Base-by-base conservation (phyloP, 2,329 filamentous ascomycete species). In the Arthrobotrys sinensis region DNA sequence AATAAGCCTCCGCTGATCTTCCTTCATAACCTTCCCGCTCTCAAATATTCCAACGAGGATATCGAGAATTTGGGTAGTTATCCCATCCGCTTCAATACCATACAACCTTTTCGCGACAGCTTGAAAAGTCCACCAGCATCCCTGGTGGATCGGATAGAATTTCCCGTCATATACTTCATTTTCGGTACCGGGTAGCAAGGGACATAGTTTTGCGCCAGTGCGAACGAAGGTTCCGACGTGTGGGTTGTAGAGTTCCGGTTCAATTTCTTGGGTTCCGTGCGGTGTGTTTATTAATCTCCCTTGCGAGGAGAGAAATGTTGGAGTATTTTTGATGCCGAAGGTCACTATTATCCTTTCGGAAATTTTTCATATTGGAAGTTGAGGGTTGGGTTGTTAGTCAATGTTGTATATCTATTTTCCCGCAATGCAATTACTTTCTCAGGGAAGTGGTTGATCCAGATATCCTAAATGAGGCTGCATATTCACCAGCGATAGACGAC, bases 161-260 rank as follows among this genome's bases (percentile, higher is more conserved):
- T 45, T 76, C 19, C 71, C 71, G 21, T 69, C 71, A 1, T 62
- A 66, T 0, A 21, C 19, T 34, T 64, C 53, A 14, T 32, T 7
- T 16, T 53, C 57, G 1, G 1, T 10, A 1, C 8, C n/a, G 0
- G 36, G 6, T 4, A 12, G 34, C 2, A 57, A 11, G 4, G 57
- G 55, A 48, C 60, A 72, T 6, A 72, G 28, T 2, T 28, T 36
- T 6, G 36, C 68, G 7, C 71, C 53, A 14, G 53, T 63, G 32
- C 64, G 46, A 3, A 68, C 55, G 3, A 14, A 63, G 3, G 1
- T 11, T 10, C 12, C 2, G 4, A 28, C 19, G 2, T 14, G 8
- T 6, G 4, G 1, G 36, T 55, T n/a, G 11, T 38, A 66, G 6
- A 66, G 19, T 11, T 65, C 69, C 14, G 60, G 69, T 10, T 63